Evolutionary conservation across 495 filamentous ascomycete species (phyloP).

Genomic region (Lasiosphaeriaceae sp.): DNA sequence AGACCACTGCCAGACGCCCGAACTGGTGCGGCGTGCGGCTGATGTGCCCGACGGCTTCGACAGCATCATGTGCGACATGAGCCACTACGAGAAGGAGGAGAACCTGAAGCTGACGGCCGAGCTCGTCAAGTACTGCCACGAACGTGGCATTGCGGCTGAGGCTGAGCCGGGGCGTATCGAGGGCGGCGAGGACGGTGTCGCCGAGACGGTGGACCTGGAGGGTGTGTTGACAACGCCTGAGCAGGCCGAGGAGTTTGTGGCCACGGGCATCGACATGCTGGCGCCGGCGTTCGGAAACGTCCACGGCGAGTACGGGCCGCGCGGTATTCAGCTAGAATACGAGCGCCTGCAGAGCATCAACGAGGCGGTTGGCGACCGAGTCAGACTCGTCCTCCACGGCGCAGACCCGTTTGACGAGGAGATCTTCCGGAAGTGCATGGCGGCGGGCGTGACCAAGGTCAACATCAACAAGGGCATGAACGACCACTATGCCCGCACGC

Average conservation of each 20-base stretch:
- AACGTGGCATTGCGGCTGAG: constrained; percentile 70
- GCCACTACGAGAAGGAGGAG: constrained; percentile 77
- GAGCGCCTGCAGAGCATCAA: constrained; percentile 63
- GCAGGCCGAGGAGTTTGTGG: constrained; percentile 71
- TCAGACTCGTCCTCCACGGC: constrained; percentile 72
- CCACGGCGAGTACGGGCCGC: constrained; percentile 74
- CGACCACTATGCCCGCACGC: constrained; percentile 60
- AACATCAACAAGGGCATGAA: constrained; percentile 86
- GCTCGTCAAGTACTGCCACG: constrained; percentile 67
- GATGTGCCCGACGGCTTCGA: constrained; percentile 64
- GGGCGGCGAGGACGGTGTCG: constrained; percentile 79
- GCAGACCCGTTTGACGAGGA: constrained; percentile 69
- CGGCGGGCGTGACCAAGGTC: constrained; percentile 67
- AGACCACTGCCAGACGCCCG: constrained; percentile 72
- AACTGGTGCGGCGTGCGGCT: constrained; percentile 63
- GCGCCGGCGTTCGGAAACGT: constrained; percentile 86
- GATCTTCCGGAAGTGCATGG: constrained; percentile 66
- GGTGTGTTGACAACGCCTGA: constrained; percentile 73
- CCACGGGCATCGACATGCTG: constrained; percentile 76
- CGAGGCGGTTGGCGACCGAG: constrained; percentile 55
- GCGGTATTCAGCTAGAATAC: constrained; percentile 71
- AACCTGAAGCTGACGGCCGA: constrained; percentile 70
- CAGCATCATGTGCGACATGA: constrained; percentile 82
- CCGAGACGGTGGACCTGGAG: constrained; percentile 70
- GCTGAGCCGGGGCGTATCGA: constrained; percentile 81